phyloP scores from a whole-genome alignment of 2,329 filamentous ascomycete species.

The Ustulina deusta region DNA sequence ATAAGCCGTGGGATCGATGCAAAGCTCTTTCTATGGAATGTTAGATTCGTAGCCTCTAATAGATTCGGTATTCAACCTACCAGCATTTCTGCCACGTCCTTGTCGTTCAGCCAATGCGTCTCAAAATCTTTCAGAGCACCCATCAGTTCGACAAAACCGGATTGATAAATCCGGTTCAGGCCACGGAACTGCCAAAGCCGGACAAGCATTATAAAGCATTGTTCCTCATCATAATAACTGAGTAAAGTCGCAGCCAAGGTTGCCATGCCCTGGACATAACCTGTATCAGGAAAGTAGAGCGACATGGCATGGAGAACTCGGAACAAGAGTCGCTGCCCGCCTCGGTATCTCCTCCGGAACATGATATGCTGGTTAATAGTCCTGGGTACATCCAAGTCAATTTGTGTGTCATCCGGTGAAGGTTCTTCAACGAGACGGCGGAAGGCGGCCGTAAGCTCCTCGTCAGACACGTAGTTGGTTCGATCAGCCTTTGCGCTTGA shows the following conservation, averaged over 20 bases:
- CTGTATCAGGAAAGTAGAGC: constrained; percentile 88
- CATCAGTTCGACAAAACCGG: constrained; percentile 89
- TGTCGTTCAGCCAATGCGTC: constrained; percentile 80
- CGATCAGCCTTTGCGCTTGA: constrained; percentile 76
- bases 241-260: constrained; percentile 90
- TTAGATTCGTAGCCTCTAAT: constrained; percentile 22
- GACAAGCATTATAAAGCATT: constrained; percentile 95
- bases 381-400: constrained; percentile 94
- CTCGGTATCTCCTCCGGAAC: constrained; percentile 92
- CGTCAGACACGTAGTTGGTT: constrained; percentile 71
- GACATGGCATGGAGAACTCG: constrained; percentile 92
- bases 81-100: constrained; percentile 83
- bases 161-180: constrained; percentile 83
- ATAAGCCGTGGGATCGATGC: constrained; percentile 90
- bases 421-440: constrained; percentile 77
- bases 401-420: constrained; percentile 93
- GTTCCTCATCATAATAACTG: constrained; percentile 97
- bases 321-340: constrained; percentile 91
- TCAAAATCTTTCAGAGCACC: constrained; percentile 87
- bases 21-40: constrained; percentile 72
- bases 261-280: constrained; percentile 98
- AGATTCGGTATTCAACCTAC: constrained; percentile 63
- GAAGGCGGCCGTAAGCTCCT: constrained; percentile 78
- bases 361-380: constrained; percentile 97
- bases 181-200: constrained; percentile 91